Evolutionary conservation across 2,329 filamentous ascomycete species (phyloP), one percentile per base, ranked within the genome.

Genomic region (Corinectria fuckeliana): DNA sequence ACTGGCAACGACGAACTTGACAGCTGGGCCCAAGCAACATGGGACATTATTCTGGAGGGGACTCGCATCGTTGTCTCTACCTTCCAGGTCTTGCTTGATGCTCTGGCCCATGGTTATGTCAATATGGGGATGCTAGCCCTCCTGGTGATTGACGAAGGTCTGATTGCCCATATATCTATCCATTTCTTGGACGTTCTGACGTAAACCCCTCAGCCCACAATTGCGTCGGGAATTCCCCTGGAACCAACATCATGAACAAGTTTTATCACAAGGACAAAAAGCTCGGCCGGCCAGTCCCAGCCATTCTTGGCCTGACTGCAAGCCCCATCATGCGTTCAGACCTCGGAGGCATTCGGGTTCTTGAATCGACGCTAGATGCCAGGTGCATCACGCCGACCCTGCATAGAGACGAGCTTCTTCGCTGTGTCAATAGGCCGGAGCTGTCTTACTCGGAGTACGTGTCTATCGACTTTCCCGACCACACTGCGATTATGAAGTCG

Each of bases 121-220:
- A 80, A 73, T 2, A 83, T 96, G 68, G 71, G 78, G 0, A 79
- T 78, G 2, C 75, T 96, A 20, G 81, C 88, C 5, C 78, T 97
- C 4, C 76, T 96, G 14, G 83, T 96, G 0, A 91, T 96, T 67
- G 93, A 97, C 69, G 93, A 97, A 86, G 91, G 91, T 89, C 71
- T 53, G 76, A 62, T 6, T 26, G 21, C 9, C 11, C 11, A 21
- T 5, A 20, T 4, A 4, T 18, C 6, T 10, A 1, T 20, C 14
- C 41, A 14, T n/a, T 13, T 14, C n/a, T 51, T 69, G 42, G 62
- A n/a, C n/a, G 5, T 28, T 28, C 65, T 21, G 70, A 50, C 72
- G 32, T 13, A 4, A 4, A 28, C 9, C 16, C 13, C 23, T 1
- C 8, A 91, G 92, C 91, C 9, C 92, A 96, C 71, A 88, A 93